phyloP scores from a whole-genome alignment of 169 alveolate species.

The Blepharisma undulans region DNA sequence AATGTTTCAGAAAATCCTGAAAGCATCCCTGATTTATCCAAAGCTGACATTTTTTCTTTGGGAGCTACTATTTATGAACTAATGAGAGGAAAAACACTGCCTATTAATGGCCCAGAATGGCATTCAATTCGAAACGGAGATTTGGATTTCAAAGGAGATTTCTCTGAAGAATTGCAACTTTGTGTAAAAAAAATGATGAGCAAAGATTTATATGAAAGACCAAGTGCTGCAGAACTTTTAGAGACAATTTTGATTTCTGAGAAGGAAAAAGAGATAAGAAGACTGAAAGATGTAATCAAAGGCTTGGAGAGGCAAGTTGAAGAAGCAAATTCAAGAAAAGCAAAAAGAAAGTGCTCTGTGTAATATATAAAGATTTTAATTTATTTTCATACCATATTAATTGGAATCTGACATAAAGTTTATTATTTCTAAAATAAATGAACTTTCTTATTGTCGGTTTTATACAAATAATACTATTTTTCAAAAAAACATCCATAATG shows the following conservation, averaged over 20 bases:
- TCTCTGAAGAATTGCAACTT: background rate
- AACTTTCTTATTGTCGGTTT: too few species aligned
- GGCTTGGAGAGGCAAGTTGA: background rate
- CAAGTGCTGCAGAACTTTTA: background rate
- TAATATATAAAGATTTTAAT: too few species aligned
- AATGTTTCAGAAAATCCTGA: slow-evolving; percentile 32
- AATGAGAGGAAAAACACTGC: slow-evolving; percentile 37
- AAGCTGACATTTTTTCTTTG: slow-evolving; percentile 69
- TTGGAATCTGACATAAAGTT: background rate
- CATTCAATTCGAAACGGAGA: slow-evolving; percentile 53
- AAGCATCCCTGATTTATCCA: slow-evolving; percentile 54
- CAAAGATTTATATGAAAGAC: background rate
- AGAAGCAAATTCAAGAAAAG: background rate
- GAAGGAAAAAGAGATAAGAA: background rate
- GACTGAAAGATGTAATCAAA: background rate
- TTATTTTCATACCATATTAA: background rate
- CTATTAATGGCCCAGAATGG: slow-evolving; percentile 61
- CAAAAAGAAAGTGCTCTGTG: background rate
- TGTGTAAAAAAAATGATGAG: background rate
- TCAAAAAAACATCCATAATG: background rate
- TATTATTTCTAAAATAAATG: background rate
- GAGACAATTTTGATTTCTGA: background rate
- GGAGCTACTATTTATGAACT: slow-evolving; percentile 61
- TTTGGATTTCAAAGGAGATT: background rate
- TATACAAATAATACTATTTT: background rate